These are phyloP conservation scores for Candida ficus DNA, from an alignment of 805 yeast species.

Conservation along the genomic window DNA sequence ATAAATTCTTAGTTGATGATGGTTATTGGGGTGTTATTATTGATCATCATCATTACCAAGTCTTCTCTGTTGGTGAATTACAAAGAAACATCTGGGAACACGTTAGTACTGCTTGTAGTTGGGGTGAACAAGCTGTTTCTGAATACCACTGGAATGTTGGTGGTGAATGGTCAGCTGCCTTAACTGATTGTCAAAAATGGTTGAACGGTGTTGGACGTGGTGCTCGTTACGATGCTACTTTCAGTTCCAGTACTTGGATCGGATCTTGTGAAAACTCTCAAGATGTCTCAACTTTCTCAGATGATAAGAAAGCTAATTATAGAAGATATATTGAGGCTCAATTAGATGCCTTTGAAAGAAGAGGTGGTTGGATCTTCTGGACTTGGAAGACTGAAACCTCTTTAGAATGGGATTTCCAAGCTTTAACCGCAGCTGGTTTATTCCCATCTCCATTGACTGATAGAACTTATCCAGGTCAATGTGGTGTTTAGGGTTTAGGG, in stretches of 20 bases:
- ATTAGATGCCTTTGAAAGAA: slow-evolving; percentile 72
- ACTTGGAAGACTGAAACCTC: slow-evolving; percentile 83
- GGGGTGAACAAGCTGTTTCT: slow-evolving; percentile 37
- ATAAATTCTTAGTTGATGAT: slow-evolving; percentile 35
- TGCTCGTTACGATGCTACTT: slow-evolving; percentile 72
- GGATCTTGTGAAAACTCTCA: slow-evolving; percentile 59
- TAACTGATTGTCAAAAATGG: slow-evolving; percentile 89
- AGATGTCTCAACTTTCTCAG: slow-evolving; percentile 53
- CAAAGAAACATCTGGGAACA: slow-evolving; percentile 56
- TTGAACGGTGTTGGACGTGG: slow-evolving; percentile 83
- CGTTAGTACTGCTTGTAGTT: slow-evolving; percentile 46
- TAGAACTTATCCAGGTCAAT: slow-evolving; percentile 31
- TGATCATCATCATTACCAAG: slow-evolving; percentile 92
- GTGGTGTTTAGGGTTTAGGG: no score
- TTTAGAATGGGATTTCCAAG: slow-evolving; percentile 80
- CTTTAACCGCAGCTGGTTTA: slow-evolving; percentile 49
- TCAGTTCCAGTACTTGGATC: slow-evolving; percentile 32
- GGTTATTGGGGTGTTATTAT: slow-evolving; percentile 61
- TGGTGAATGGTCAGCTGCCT: slow-evolving; percentile 91
- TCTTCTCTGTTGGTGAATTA: slow-evolving; percentile 63
- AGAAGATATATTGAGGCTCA: slow-evolving; percentile 85
- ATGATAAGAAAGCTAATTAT: slow-evolving; percentile 46
- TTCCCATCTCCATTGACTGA: slow-evolving; percentile 78
- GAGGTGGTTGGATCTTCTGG: slow-evolving; percentile 92
- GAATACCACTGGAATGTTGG: slow-evolving; percentile 71